Percentiles rank a stretch among this genome's conserved stretches.
Evolutionary conservation across 2,329 filamentous ascomycete genomes (phyloP).

Genomic region (Talaromyces islandicus): DNA sequence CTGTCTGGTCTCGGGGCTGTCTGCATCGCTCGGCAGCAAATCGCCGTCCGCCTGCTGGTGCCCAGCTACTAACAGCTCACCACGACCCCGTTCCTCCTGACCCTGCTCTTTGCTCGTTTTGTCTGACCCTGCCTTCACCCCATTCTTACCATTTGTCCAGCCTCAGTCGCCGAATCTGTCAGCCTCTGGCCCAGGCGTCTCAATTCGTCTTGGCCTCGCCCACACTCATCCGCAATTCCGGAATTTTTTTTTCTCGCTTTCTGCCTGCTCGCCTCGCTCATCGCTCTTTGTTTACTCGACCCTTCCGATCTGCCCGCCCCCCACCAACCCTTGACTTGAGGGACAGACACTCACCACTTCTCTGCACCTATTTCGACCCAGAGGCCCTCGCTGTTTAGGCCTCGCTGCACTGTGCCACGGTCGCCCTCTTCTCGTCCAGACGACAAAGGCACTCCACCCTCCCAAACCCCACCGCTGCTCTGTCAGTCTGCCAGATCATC

Average conservation of each 20-base stretch:
- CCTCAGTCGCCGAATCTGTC: neutral
- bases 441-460: constrained; percentile 4
- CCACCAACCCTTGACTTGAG: neutral
- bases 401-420: neutral
- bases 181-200: constrained; percentile 1
- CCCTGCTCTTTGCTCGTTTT: neutral
- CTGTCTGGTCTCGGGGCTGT: constrained; percentile 1
- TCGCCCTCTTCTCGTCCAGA: neutral
- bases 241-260: neutral
- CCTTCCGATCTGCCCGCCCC: constrained; percentile 7
- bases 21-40: neutral
- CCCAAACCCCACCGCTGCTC: constrained; percentile 7
- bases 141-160: constrained; percentile 1
- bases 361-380: neutral
- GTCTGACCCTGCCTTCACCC: neutral
- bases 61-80: neutral
- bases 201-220: constrained; percentile 5
- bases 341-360: neutral
- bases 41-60: neutral
- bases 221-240: neutral
- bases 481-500: constrained; percentile 14
- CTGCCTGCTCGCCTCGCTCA: neutral
- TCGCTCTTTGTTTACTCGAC: neutral
- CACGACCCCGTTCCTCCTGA: constrained; percentile 2
- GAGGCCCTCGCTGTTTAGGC: neutral